Conservation (phyloP, 768 basidiomycete species). For the Pulveroboletus sp. region DNA sequence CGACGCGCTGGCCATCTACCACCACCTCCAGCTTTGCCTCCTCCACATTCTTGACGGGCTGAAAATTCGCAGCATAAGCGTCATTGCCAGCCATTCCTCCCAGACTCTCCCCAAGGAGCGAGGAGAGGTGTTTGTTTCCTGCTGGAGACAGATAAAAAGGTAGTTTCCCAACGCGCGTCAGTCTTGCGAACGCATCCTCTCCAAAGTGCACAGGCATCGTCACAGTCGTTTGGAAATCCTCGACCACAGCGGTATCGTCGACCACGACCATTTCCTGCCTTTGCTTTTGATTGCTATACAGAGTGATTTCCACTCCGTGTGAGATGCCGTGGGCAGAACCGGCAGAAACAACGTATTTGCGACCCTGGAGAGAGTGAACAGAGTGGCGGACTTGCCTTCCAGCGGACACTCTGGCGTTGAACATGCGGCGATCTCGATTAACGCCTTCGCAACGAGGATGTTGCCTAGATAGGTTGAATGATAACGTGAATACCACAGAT, state of each 20-base stretch:
- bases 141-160: background rate
- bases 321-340: slow-evolving; percentile 28
- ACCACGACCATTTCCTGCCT: background rate
- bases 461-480: slow-evolving; percentile 14
- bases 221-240: slow-evolving; percentile 13
- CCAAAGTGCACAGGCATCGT: background rate
- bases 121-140: background rate
- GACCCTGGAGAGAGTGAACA: background rate
- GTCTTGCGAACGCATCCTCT: slow-evolving; percentile 1
- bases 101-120: background rate
- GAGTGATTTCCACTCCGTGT: slow-evolving; percentile 13
- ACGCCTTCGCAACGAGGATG: slow-evolving; percentile 29
- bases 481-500: background rate
- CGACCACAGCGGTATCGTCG: slow-evolving; percentile 6
- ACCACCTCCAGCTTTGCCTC: slow-evolving; percentile 3
- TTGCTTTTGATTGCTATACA: slow-evolving; percentile 11
- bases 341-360: slow-evolving; percentile 19
- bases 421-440: slow-evolving; percentile 22
- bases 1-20: background rate
- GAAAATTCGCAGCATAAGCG: background rate
- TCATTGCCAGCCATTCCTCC: background rate
- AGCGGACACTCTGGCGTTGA: slow-evolving; percentile 18
- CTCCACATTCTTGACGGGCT: background rate
- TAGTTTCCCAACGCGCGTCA: slow-evolving; percentile 1
- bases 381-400: slow-evolving; percentile 5